Evolutionary conservation across 2,329 filamentous ascomycete genomes (phyloP).

Genomic region (Aspergillus terreus): DNA sequence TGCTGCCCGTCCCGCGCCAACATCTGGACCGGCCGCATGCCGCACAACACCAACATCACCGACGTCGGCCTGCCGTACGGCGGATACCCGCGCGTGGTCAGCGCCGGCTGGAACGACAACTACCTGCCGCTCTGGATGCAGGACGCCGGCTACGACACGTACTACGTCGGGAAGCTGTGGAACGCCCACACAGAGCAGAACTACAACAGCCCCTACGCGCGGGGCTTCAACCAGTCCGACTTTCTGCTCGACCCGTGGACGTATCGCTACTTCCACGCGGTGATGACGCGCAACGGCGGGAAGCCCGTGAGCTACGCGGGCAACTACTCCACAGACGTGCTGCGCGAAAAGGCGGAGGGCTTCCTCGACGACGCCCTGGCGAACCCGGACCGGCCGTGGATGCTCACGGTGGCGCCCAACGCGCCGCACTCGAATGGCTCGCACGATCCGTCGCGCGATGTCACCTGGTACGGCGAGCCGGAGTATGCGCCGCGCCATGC

Average conservation of each 20-base stretch:
- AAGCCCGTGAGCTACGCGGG: slow-evolving; percentile 52
- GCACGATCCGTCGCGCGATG: slow-evolving; percentile 10
- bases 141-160: slow-evolving; percentile 64
- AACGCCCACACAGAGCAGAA: slow-evolving; percentile 61
- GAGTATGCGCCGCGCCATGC: slow-evolving; percentile 52
- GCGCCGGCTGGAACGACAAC: slow-evolving; percentile 61
- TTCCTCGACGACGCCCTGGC: slow-evolving; percentile 57
- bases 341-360: slow-evolving; percentile 53
- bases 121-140: slow-evolving; percentile 72
- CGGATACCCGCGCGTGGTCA: slow-evolving; percentile 63
- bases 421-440: slow-evolving; percentile 57
- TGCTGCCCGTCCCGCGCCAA: slow-evolving; percentile 65
- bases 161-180: slow-evolving; percentile 67
- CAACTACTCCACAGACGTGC: slow-evolving; percentile 55
- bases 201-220: slow-evolving; percentile 56
- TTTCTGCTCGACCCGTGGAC: slow-evolving; percentile 64
- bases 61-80: slow-evolving; percentile 32
- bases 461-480: slow-evolving; percentile 23
- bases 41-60: slow-evolving; percentile 69
- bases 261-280: slow-evolving; percentile 62
- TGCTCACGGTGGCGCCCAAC: slow-evolving; percentile 61
- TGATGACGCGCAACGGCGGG: slow-evolving; percentile 57
- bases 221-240: slow-evolving; percentile 58
- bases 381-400: slow-evolving; percentile 55
- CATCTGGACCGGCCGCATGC: slow-evolving; percentile 60